These are phyloP conservation scores for Venturia asperata DNA, from an alignment of 2,329 filamentous ascomycete genomes.

Conservation along the genomic window DNA sequence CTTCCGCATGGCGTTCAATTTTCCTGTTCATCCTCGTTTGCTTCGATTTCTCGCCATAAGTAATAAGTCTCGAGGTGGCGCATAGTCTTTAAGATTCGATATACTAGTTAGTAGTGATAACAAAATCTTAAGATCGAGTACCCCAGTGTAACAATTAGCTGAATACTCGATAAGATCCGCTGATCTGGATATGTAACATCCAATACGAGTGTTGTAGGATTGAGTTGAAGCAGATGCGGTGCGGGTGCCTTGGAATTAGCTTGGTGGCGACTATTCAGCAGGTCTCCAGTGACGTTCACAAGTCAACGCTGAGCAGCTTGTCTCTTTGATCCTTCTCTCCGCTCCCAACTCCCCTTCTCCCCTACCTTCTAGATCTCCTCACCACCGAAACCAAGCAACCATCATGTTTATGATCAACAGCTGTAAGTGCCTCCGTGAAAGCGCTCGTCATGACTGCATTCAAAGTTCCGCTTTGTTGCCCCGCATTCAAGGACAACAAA, in stretches of 20 bases:
- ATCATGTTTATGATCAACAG: constrained; percentile 19
- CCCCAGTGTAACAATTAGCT: neutral
- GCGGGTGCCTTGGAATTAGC: neutral
- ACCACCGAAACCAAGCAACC: neutral
- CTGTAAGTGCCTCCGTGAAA: constrained; percentile 7
- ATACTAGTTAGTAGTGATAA: too few relatives aligned
- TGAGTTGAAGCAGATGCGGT: neutral
- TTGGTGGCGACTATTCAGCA: neutral
- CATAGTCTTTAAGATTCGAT: too few relatives aligned
- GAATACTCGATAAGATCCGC: neutral
- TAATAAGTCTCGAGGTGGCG: too few relatives aligned
- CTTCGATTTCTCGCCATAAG: too few relatives aligned
- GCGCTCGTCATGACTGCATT: neutral
- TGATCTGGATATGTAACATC: neutral
- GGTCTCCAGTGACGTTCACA: neutral
- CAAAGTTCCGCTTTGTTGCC: constrained; percentile 7
- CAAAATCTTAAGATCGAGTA: too few relatives aligned
- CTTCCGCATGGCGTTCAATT: neutral
- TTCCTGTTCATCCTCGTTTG: too few relatives aligned
- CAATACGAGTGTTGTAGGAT: neutral
- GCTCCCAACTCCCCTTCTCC: neutral
- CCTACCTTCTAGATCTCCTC: neutral
- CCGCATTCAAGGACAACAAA: constrained; percentile 16
- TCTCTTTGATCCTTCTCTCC: neutral
- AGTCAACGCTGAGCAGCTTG: neutral